Percentiles rank a stretch among this genome's conserved stretches.
These are phyloP conservation scores for Macrophomina tecta DNA, from an alignment of 2,329 filamentous ascomycete species.

Conservation along the genomic window DNA sequence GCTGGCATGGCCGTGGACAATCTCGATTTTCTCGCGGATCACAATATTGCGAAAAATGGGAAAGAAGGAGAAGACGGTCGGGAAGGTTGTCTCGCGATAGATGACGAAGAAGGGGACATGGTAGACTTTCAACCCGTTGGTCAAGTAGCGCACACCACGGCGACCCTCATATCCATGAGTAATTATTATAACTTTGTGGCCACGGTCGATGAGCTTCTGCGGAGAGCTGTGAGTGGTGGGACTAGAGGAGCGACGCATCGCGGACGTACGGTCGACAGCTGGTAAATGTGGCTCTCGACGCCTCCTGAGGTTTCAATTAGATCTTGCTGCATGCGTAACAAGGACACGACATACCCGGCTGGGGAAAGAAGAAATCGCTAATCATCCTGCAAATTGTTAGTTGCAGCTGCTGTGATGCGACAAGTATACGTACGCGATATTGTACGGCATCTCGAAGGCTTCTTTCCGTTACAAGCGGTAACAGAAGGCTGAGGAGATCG, in stretches of 20 bases:
- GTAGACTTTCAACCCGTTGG: constrained; percentile 97
- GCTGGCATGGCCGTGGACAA: constrained; percentile 96
- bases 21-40: constrained; percentile 91
- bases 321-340: neutral
- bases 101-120: constrained; percentile 96
- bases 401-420: constrained; percentile 12
- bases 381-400: constrained; percentile 72
- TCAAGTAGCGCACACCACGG: constrained; percentile 91
- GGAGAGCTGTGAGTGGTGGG: neutral
- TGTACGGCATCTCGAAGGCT: constrained; percentile 65
- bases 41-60: constrained; percentile 97
- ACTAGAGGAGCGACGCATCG: neutral
- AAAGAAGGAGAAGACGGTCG: constrained; percentile 98
- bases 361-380: constrained; percentile 99
- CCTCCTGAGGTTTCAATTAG: constrained; percentile 63
- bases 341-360: constrained; percentile 65
- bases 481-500: constrained; percentile 29
- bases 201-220: constrained; percentile 91
- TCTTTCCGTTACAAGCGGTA: constrained; percentile 25
- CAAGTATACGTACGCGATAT: constrained; percentile 64
- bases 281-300: constrained; percentile 98
- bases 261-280: constrained; percentile 73
- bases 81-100: constrained; percentile 90
- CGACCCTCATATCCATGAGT: constrained; percentile 93
- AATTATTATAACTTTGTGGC: constrained; percentile 97